These are phyloP conservation scores for Colletotrichum sp. DNA, from an alignment of 2,329 filamentous ascomycete genomes.

Conservation along the genomic window DNA sequence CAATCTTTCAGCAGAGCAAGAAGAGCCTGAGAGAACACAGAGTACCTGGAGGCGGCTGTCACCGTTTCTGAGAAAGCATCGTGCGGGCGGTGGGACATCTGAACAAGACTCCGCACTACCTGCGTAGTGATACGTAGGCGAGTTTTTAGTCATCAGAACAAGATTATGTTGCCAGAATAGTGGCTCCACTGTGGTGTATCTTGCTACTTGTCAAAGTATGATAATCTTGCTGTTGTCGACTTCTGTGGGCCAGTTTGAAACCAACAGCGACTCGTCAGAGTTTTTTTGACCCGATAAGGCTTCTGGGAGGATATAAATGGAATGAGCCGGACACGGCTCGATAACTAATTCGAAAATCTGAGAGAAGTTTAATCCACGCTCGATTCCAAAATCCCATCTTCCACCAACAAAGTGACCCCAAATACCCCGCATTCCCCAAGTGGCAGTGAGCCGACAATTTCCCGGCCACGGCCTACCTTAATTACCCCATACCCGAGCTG, in stretches of 20 bases:
- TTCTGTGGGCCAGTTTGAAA: no score
- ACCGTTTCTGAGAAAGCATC: not conserved
- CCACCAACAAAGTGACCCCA: accelerated
- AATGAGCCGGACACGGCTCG: accelerated
- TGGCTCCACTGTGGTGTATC: no score
- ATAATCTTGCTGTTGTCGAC: no score
- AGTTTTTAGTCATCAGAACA: no score
- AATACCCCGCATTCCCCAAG: not conserved
- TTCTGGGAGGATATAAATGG: not conserved
- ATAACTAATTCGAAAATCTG: not conserved
- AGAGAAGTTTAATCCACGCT: not conserved
- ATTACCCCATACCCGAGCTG: not conserved
- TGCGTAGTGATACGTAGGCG: no score
- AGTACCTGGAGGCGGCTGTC: not conserved
- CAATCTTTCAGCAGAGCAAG: not conserved
- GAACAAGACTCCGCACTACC: not conserved
- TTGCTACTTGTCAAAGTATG: no score
- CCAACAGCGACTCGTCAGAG: no score
- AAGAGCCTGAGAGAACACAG: not conserved
- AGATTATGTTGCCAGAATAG: no score
- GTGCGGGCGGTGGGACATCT: no score
- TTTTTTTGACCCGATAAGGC: accelerated
- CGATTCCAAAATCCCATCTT: not conserved
- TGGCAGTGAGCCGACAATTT: not conserved
- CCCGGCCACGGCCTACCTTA: not conserved